Percentiles rank a stretch among this genome's conserved stretches.
Conservation (phyloP, 306 rosid species). For the Sicyos baderoa region DNA sequence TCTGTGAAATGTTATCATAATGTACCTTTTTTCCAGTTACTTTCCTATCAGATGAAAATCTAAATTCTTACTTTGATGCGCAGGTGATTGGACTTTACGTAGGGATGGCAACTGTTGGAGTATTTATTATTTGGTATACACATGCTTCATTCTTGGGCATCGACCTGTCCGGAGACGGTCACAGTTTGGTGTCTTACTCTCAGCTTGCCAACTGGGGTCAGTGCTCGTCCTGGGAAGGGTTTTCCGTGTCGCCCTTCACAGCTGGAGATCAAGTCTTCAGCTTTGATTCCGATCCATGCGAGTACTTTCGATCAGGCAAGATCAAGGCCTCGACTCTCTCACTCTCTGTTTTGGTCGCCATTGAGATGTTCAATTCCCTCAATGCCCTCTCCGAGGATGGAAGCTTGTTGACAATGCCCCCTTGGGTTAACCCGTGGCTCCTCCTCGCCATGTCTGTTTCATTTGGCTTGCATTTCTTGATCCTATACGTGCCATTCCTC, state of each 20-base stretch:
- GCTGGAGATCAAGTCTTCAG: conserved; percentile 48
- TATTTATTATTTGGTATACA: conserved; percentile 82
- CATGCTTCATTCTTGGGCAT: conserved; percentile 77
- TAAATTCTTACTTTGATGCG: background rate
- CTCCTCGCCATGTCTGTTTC: conserved; percentile 89
- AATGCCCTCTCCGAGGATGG: conserved; percentile 72
- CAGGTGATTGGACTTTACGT: conserved; percentile 87
- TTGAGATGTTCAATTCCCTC: conserved; percentile 94
- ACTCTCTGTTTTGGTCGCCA: conserved; percentile 85
- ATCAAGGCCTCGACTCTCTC: conserved; percentile 83
- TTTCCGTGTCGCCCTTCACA: conserved; percentile 69
- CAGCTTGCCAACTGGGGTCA: conserved; percentile 89
- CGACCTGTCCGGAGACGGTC: conserved; percentile 72
- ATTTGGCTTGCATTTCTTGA: conserved; percentile 74
- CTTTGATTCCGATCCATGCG: conserved; percentile 55
- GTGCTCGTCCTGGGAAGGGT: conserved; percentile 62
- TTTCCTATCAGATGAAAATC: background rate
- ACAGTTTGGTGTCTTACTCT: conserved; percentile 68
- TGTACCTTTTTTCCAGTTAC: background rate
- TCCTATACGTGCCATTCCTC: conserved; percentile 82
- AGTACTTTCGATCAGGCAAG: conserved; percentile 68
- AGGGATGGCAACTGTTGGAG: conserved; percentile 79
- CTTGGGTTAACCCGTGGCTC: conserved; percentile 96
- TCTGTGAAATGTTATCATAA: background rate
- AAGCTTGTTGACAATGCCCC: conserved; percentile 89